Evolutionary conservation across 768 basidiomycete species (phyloP).

Genomic region (Kwoniella europaea): DNA sequence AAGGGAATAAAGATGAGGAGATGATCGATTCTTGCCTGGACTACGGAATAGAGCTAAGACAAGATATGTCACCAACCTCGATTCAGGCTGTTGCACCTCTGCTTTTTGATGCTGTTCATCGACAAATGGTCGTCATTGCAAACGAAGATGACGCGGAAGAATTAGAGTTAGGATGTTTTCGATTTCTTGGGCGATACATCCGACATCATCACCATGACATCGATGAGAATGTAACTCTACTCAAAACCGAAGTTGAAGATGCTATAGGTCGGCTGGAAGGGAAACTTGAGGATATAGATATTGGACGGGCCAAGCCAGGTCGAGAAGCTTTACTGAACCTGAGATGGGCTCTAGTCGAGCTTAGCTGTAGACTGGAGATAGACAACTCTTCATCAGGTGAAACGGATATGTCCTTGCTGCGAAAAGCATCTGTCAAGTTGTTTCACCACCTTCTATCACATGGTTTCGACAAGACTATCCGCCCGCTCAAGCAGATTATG

Average conservation of each 20-base stretch:
- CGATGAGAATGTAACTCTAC: slow-evolving; percentile 58
- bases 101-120: slow-evolving; percentile 63
- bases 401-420: neutral
- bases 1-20: slow-evolving; percentile 27
- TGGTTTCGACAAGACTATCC: slow-evolving; percentile 64
- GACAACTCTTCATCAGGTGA: neutral
- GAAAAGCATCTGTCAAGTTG: slow-evolving; percentile 57
- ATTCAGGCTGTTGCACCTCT: slow-evolving; percentile 60
- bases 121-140: slow-evolving; percentile 55
- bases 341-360: slow-evolving; percentile 31
- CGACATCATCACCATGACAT: neutral
- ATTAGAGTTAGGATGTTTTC: slow-evolving; percentile 48
- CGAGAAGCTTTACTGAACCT: slow-evolving; percentile 23
- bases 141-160: slow-evolving; percentile 61
- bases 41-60: slow-evolving; percentile 55
- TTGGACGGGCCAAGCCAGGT: slow-evolving; percentile 9
- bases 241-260: slow-evolving; percentile 30
- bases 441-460: slow-evolving; percentile 65
- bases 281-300: slow-evolving; percentile 16
- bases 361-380: slow-evolving; percentile 14
- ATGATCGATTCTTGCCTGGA: slow-evolving; percentile 39
- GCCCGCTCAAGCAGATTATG: slow-evolving; percentile 58
- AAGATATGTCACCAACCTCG: slow-evolving; percentile 60
- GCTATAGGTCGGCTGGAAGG: neutral
- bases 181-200: slow-evolving; percentile 27